Base-by-base conservation (phyloP, 2,329 filamentous ascomycete species). In the Leptographium radiaticola region DNA sequence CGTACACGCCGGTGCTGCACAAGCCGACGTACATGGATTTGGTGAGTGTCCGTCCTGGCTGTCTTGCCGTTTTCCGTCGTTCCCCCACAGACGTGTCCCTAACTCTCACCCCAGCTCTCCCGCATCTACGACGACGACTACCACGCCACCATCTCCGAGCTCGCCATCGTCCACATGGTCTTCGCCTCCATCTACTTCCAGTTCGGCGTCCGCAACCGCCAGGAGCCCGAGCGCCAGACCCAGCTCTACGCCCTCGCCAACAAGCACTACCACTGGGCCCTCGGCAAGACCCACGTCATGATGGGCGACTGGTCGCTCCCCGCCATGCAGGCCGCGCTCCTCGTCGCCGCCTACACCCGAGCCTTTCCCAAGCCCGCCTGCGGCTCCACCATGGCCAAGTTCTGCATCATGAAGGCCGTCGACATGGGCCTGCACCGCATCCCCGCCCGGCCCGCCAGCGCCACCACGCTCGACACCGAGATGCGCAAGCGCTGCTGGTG, bases 401-500 rank as follows among this genome's bases (percentile, higher is more conserved):
- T 80, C 48, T 79, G 86, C 1, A 71, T 90, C 45, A 74, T 80
- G 6, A 71, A 86, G 34, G 86, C 86, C 11, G 75, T 91, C 39
- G 87, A 93, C 61, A 70, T 89, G 42, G 84, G 87, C 18, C 71
- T 93, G 40, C 86, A 94, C 64, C 77, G 87, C 43, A 83, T 82
- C n/a, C 75, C 76, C 13, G 83, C 80, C 58, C 66, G 67, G 5
- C 67, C 70, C 0, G 68, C 67, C 9, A 69, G 72, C 52, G 65
- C 63, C 15, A 77, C 74, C 1, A 75, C 71, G n/a, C 73, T 89
- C 1, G 79, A 85, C 7, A 79, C 86, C 56, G 87, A 94, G 56
- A 75, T 90, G 67, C 77, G 87, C 30, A 90, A 90, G 68, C 76
- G 88, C 16, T 75, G 83, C 0, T 94, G 88, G 73, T 94, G 87